phyloP scores from a whole-genome alignment of 257 asterid species.

The Leptodermis oblonga region DNA sequence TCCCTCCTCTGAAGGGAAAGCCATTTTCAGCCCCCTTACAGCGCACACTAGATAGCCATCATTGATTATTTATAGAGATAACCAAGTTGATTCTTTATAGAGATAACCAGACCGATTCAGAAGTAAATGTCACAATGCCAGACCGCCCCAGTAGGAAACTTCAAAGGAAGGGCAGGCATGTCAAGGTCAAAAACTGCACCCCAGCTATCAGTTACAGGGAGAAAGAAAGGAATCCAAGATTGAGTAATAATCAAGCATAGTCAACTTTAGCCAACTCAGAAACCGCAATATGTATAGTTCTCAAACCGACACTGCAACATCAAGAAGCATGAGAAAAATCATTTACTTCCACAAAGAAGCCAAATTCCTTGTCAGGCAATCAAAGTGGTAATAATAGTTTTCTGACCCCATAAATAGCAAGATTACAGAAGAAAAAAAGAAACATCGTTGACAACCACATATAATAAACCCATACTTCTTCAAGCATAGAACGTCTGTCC shows the following conservation, averaged over 20 bases:
- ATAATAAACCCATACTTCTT: not conserved
- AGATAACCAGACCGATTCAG: conserved; percentile 8
- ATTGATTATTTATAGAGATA: conserved; percentile 13
- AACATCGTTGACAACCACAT: not conserved
- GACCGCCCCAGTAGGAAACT: conserved; percentile 28
- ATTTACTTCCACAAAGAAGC: conserved; percentile 12
- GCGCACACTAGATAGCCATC: conserved; percentile 35
- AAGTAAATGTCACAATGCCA: conserved; percentile 8
- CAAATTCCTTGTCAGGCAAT: not conserved
- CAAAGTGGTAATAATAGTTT: not conserved
- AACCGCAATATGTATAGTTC: conserved; percentile 6
- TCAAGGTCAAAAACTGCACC: conserved; percentile 21
- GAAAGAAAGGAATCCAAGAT: conserved; percentile 32
- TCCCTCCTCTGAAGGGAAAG: conserved; percentile 48
- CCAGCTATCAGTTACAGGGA: conserved; percentile 21
- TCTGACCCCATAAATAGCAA: not conserved
- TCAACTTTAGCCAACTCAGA: conserved; percentile 9
- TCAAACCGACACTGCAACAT: conserved; percentile 32
- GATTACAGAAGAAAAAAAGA: not conserved
- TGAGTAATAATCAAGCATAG: conserved; percentile 14
- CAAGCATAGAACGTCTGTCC: not conserved
- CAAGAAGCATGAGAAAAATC: conserved; percentile 28
- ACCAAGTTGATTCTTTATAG: no score
- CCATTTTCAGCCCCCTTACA: conserved; percentile 52
- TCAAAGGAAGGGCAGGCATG: conserved; percentile 31